These are phyloP conservation scores for Termitomyces sp. DNA, from an alignment of 768 basidiomycete species.

Conservation along the genomic window DNA sequence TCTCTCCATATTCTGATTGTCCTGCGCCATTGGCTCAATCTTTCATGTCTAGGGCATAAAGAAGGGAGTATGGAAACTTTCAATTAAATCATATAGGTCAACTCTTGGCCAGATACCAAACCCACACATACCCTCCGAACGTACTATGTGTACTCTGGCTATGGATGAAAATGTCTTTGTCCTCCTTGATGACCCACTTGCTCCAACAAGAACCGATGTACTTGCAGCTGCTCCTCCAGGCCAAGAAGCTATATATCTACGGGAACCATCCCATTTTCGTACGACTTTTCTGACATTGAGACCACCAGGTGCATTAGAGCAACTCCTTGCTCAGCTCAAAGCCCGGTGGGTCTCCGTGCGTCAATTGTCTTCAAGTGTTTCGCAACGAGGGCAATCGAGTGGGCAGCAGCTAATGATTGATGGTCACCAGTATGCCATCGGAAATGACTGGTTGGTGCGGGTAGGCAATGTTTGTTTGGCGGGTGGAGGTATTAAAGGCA, in stretches of 20 bases:
- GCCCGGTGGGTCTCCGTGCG: conserved; percentile 73
- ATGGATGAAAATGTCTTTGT: conserved; percentile 83
- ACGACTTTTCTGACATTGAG: conserved; percentile 72
- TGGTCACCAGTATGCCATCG: conserved; percentile 69
- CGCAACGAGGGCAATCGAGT: conserved; percentile 40
- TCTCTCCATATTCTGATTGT: conserved; percentile 3
- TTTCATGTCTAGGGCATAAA: conserved; percentile 42
- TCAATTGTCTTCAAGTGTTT: conserved; percentile 33
- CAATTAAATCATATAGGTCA: conserved; percentile 71
- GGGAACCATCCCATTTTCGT: conserved; percentile 61
- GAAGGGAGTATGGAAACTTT: conserved; percentile 64
- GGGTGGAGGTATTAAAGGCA: conserved; percentile 75
- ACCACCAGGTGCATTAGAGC: conserved; percentile 72
- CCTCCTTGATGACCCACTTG: conserved; percentile 68
- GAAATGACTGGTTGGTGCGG: conserved; percentile 77
- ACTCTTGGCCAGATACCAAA: conserved; percentile 55
- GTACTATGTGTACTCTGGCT: conserved; percentile 70
- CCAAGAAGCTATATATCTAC: conserved; percentile 36
- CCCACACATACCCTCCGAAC: conserved; percentile 48
- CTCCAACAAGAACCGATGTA: conserved; percentile 63
- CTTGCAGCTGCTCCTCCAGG: conserved; percentile 38
- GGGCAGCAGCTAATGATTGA: conserved; percentile 71
- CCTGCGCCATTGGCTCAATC: background rate
- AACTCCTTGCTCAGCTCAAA: conserved; percentile 65
- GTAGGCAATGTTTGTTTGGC: conserved; percentile 74